Conservation (phyloP, 805 yeast genomes). For the Blastobotrys muscicola region DNA sequence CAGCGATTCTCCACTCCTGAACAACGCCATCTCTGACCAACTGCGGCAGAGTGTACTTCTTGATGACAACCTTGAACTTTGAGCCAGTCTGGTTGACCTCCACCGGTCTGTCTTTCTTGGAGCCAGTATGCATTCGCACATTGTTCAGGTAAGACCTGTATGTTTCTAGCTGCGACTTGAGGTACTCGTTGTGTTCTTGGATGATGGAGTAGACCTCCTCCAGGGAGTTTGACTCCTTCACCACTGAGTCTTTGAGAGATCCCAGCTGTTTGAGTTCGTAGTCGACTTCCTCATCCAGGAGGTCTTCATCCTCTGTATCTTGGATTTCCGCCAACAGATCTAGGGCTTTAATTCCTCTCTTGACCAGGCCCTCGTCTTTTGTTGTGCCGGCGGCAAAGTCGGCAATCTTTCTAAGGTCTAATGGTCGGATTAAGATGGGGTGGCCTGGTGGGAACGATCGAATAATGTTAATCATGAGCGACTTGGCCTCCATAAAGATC, state of each 20-base stretch:
- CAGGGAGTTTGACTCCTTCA: slow-evolving; percentile 24
- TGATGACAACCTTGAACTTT: slow-evolving; percentile 15
- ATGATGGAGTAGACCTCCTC: slow-evolving; percentile 25
- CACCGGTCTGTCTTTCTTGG: slow-evolving; percentile 18
- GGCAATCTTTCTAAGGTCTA: slow-evolving; percentile 23
- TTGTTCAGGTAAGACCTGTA: slow-evolving; percentile 29
- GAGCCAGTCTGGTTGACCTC: slow-evolving; percentile 4
- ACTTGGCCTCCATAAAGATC: slow-evolving; percentile 28
- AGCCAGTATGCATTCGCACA: slow-evolving; percentile 26
- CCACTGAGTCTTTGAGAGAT: slow-evolving; percentile 23
- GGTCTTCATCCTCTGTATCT: slow-evolving; percentile 17
- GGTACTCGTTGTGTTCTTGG: slow-evolving; percentile 29
- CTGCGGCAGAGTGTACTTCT: slow-evolving; percentile 20
- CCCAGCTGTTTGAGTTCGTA: slow-evolving; percentile 28
- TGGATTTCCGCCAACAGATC: slow-evolving; percentile 23
- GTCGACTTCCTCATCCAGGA: slow-evolving; percentile 27
- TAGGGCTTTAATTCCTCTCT: slow-evolving; percentile 26
- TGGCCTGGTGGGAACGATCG: slow-evolving; percentile 26
- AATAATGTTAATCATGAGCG: slow-evolving; percentile 27
- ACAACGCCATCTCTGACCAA: slow-evolving; percentile 22
- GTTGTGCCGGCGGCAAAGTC: slow-evolving; percentile 23
- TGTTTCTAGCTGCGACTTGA: slow-evolving; percentile 28
- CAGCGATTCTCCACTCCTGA: slow-evolving; percentile 21
- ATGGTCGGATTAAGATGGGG: slow-evolving; percentile 18
- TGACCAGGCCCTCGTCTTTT: slow-evolving; percentile 22